phyloP scores from a whole-genome alignment of 805 yeast genomes.

The Candida dajiaensis region DNA sequence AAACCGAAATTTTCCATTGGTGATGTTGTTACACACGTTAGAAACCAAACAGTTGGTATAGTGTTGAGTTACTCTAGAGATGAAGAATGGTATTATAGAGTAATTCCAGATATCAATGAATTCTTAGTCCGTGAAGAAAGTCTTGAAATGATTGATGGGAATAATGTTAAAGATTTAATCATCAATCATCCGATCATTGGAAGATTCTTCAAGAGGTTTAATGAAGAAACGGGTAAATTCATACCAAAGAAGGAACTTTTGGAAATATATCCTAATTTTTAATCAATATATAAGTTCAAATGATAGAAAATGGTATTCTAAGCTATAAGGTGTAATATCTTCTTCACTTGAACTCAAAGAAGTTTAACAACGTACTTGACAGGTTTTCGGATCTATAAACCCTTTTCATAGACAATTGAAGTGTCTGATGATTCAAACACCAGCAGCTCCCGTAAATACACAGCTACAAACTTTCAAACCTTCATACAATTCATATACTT shows the following conservation, averaged over 20 bases:
- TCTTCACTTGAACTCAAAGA: no score
- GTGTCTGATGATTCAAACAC: no score
- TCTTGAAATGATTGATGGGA: not conserved
- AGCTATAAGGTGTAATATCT: no score
- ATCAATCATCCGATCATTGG: constrained; percentile 1
- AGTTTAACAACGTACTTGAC: no score
- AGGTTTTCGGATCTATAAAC: no score
- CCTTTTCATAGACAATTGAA: no score
- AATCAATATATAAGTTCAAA: no score
- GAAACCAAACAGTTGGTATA: not conserved
- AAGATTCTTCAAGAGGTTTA: constrained; percentile 3
- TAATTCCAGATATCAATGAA: not conserved
- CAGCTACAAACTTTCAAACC: no score
- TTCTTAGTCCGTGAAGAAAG: not conserved
- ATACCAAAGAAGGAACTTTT: not conserved
- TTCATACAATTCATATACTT: no score
- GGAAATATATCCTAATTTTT: not conserved
- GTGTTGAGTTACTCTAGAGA: not conserved
- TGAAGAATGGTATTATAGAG: not conserved
- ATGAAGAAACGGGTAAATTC: not conserved
- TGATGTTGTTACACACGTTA: not conserved
- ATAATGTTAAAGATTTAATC: not conserved
- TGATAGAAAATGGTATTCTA: no score
- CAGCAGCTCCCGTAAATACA: no score
- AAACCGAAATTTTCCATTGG: not conserved